Base-by-base conservation (phyloP, 352 stramenopile species). In the Blastocystis sp. region DNA sequence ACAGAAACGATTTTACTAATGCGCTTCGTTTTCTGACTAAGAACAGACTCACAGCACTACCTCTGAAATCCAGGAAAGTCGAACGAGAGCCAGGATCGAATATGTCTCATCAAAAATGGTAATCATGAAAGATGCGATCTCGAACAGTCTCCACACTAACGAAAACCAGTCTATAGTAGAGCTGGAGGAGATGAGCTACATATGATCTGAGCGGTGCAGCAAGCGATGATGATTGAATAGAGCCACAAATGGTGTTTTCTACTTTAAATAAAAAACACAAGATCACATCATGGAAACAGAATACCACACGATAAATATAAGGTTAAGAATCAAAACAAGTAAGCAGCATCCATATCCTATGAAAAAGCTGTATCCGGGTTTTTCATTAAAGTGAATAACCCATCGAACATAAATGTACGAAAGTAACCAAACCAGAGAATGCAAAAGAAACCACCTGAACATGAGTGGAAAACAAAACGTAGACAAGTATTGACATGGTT, bases 101-200 rank as follows among this genome's bases (percentile, higher is more conserved):
- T 85, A 85, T 13, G 73, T 54, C 39, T 85, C 73, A 43, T 85
- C 73, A 20, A 69, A 85, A 34, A 24, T 41, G 18, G 47, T 47
- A 50, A 85, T 45, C 34, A 43, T 34, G 26, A 30, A 18, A 9
- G 43, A 47, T 20, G 73, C 73, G 26, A 85, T 41, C 2, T 30
- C 8, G 34, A 34, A 68, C 5, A 85, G 9, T 34, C 20, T 16
- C 18, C 50, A 53, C 37, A 68, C 20, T 1, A 54, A 53, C 16
- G 43, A 37, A 2, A 68, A 4, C 18, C n/a, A 85, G 18, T 66
- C 73, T 85, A 85, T 26, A 85, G 53, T 3, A 45, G 37, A 20
- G 54, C 11, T n/a, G 43, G 39, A 16, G 16, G 2, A 11, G n/a
- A 13, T 39, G 3, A 24, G 13, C 26, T 34, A 85, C 73, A 69